Evolutionary conservation across 208 protist genomes (phyloP), one percentile per base, ranked within the genome.

Genomic region (Strigomonas culicis): DNA sequence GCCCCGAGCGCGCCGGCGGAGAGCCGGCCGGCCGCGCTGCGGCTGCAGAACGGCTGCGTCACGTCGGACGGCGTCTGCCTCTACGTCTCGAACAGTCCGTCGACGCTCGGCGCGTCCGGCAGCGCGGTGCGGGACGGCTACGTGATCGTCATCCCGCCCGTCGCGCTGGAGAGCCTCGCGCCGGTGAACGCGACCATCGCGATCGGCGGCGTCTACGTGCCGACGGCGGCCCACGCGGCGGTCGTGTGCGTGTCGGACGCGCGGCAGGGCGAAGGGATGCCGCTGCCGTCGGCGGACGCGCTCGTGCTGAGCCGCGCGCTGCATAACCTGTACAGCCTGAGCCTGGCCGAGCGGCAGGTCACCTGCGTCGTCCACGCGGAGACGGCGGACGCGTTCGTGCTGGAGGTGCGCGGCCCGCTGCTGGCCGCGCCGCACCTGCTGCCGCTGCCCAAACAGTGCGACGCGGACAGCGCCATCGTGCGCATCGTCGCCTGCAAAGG

Each of bases 81-180:
- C 10, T 66, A 71, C 39, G 57, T 76, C 41, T 52, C 64, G 2
- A 44, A 17, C 25, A 1, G 17, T 13, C 17, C 21, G 24, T 44
- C 39, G 10, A 44, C 39, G 1, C 39, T 44, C 13, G 39, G 39
- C 39, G 1, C 59, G 24, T 15, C 24, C 27, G 27, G 53, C 15
- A 21, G 13, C 27, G 28, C 49, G 22, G 31, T 32, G 47, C 15
- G n/a, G 31, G 53, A 39, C 13, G 59, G 30, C 2, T 41, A 61
- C 27, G 43, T 67, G 32, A 32, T 74, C 15, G 61, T 68, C 11
- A 57, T 85, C 60, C 59, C 74, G 13, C 58, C 58, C 0, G 43
- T 68, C 36, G 27, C 47, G 10, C 55, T 88, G 36, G 82, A 82
- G 66, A 68, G 69, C 30, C 68, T 86, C 22, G 72, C 70, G 1